A percentile compares a stretch with the other conserved stretches of the same genome.
These are phyloP conservation scores for Lactarius quietus DNA, from an alignment of 768 basidiomycete species.

Conservation along the genomic window DNA sequence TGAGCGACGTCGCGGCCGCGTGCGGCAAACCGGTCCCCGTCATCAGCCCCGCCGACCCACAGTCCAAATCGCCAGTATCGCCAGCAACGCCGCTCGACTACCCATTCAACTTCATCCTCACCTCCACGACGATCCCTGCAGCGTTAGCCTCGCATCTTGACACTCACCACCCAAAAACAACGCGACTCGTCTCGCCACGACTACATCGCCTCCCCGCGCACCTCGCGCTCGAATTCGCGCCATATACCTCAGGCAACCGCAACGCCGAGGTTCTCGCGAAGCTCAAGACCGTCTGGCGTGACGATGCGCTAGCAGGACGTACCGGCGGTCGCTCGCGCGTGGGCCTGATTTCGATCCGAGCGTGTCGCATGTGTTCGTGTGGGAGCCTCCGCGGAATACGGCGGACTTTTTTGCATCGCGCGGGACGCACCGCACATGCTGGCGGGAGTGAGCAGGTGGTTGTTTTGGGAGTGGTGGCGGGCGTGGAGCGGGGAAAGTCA, in stretches of 20 bases:
- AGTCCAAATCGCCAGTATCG: constrained; percentile 1
- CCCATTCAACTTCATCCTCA: too few relatives aligned
- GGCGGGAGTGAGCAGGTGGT: constrained; percentile 56
- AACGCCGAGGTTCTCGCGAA: constrained; percentile 75
- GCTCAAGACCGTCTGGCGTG: constrained; percentile 70
- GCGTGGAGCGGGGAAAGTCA: constrained; percentile 31
- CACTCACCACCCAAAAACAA: constrained; percentile 54
- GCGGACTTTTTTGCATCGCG: constrained; percentile 89
- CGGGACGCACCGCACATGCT: constrained; percentile 69
- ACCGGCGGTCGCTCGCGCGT: constrained; percentile 54
- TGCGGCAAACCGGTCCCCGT: constrained; percentile 45
- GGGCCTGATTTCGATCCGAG: constrained; percentile 83
- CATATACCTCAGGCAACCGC: constrained; percentile 78
- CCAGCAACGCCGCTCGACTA: too few relatives aligned
- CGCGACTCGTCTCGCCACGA: constrained; percentile 75
- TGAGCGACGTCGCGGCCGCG: constrained; percentile 67
- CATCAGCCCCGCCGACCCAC: not conserved
- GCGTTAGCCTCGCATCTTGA: constrained; percentile 37
- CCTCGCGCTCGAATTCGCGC: constrained; percentile 68
- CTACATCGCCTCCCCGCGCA: constrained; percentile 73
- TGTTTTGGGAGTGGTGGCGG: constrained; percentile 73
- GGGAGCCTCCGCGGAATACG: constrained; percentile 86
- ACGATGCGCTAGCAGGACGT: constrained; percentile 43
- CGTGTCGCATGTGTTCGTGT: constrained; percentile 59
- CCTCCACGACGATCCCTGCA: too few relatives aligned